phyloP scores from a whole-genome alignment of 2,329 filamentous ascomycete species.

The Aspergillus hortae region DNA sequence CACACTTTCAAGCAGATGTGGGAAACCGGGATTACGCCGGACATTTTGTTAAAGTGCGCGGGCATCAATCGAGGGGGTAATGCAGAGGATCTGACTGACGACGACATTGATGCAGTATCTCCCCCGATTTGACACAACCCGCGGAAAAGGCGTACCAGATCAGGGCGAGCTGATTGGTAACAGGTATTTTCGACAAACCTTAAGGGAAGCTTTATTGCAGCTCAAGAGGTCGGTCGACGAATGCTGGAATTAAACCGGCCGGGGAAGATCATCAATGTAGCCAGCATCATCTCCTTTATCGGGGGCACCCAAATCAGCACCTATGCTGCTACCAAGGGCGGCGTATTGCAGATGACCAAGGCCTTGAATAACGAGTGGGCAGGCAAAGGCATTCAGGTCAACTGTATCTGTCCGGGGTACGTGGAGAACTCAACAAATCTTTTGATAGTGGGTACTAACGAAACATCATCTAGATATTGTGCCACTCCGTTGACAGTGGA shows the following conservation, averaged over 20 bases:
- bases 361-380: conserved; percentile 85
- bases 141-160: background rate
- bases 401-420: conserved; percentile 85
- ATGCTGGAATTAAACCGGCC: conserved; percentile 6
- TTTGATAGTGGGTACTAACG: background rate
- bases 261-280: conserved; percentile 71
- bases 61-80: background rate
- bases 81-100: background rate
- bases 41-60: background rate
- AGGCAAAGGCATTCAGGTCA: conserved; percentile 73
- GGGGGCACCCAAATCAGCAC: conserved; percentile 85
- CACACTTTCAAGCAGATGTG: background rate
- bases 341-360: conserved; percentile 80
- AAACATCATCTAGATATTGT: background rate
- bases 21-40: background rate
- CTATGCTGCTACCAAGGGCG: conserved; percentile 82
- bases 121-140: background rate
- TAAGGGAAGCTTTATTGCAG: background rate
- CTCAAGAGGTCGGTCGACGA: background rate
- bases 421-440: conserved; percentile 41
- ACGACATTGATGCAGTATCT: background rate
- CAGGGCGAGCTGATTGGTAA: background rate
- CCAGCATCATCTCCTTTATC: conserved; percentile 76
- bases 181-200: background rate
- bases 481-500: conserved; percentile 89